Percentiles rank a stretch among this genome's conserved stretches.
These are phyloP conservation scores for Corchorus olitorius DNA, from an alignment of 345 rosid genomes.

Conservation along the genomic window DNA sequence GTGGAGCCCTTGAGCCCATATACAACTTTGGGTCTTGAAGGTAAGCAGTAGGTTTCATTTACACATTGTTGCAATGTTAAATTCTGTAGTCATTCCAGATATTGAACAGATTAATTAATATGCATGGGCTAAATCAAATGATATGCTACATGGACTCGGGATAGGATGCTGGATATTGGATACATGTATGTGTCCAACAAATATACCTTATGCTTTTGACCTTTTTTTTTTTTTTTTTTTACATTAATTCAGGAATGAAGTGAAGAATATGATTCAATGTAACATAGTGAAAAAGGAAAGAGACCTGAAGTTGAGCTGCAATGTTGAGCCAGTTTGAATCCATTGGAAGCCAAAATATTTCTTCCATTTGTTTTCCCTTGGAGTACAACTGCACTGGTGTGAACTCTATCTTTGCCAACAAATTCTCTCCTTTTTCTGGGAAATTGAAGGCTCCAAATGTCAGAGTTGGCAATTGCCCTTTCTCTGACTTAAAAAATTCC, in stretches of 20 bases:
- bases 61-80: constrained; percentile 27
- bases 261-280: too few species aligned
- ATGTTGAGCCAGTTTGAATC: constrained; percentile 30
- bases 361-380: constrained; percentile 30
- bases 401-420: constrained; percentile 33
- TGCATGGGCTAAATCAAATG: too few species aligned
- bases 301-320: constrained; percentile 35
- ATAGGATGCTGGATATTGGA: too few species aligned
- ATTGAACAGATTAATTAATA: neutral
- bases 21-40: constrained; percentile 29
- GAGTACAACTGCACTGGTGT: constrained; percentile 30
- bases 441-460: constrained; percentile 40
- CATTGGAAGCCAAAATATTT: constrained; percentile 37
- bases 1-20: constrained; percentile 36
- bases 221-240: too few species aligned
- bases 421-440: constrained; percentile 33
- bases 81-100: constrained; percentile 22
- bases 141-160: too few species aligned
- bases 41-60: constrained; percentile 36
- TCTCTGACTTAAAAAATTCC: constrained; percentile 29
- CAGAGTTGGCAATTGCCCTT: constrained; percentile 31
- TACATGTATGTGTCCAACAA: too few species aligned
- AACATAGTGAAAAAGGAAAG: neutral
- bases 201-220: too few species aligned
- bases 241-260: too few species aligned